Base-by-base conservation (phyloP, 176 grass and related monocot species). In the Lolium multiflorum region DNA sequence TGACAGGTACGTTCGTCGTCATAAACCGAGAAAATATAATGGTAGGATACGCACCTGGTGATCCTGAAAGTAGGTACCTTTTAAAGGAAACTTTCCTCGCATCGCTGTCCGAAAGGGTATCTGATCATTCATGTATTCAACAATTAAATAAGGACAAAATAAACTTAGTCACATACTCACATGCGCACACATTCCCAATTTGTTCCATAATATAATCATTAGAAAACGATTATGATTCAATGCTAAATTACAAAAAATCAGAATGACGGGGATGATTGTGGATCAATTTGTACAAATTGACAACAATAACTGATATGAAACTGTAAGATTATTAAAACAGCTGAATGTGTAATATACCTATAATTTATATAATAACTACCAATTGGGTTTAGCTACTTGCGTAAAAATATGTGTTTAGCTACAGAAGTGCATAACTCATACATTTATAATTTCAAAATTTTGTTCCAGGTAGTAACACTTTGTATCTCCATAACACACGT, bases 31-130 rank as follows among this genome's bases (percentile, higher is more conserved):
- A 47, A 47, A 47, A 47, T 47, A 47, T 47, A 47, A 47, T 47
- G 46, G 46, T 47, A 9, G 7, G 46, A 47, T 77, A 56, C 12
- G 41, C 83, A 97, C 95, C 91, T 95, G 93, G 72, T 98, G 86
- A 62, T 90, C 80, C 84, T 98, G 96, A 78, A 98, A 98, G 74
- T 98, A 98, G 20, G 96, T 98, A 72, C 96, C 96, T 71, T 98
- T 92, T 64, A 98, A 85, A 26, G 96, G 96, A 89, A 98, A 98
- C 11, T 92, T 95, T 85, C 96, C 93, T 79, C 74, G 62, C 50
- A 76, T 91, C 89, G 96, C 93, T 74, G 91, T 98, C 84, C 93
- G 87, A 84, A 93, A 94, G 14, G 96, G 96, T 89, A 98, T 94
- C 95, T 98, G 84, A 26, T 54, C 15, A 41, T 82, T 88, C 39